These are phyloP conservation scores for Penicillium paradoxum DNA, from an alignment of 495 filamentous ascomycete genomes.

Conservation along the genomic window DNA sequence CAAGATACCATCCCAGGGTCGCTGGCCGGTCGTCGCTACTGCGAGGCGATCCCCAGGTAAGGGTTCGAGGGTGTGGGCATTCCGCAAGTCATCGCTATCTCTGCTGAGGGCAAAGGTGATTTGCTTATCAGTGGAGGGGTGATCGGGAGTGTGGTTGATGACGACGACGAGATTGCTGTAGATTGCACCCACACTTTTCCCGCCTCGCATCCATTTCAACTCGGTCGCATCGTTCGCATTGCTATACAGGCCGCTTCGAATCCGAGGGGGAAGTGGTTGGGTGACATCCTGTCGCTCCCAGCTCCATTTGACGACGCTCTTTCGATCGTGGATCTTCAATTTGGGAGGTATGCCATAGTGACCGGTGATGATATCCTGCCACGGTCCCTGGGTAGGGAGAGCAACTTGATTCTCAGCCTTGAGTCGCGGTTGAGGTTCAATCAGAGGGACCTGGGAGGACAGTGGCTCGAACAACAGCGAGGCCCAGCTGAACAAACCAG, in stretches of 20 bases:
- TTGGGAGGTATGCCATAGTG: slow-evolving; percentile 21
- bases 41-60: slow-evolving; percentile 23
- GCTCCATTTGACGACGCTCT: slow-evolving; percentile 23
- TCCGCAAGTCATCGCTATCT: slow-evolving; percentile 20
- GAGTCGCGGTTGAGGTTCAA: slow-evolving; percentile 21
- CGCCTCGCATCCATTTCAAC: slow-evolving; percentile 25
- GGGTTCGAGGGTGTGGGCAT: slow-evolving; percentile 25
- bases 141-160: slow-evolving; percentile 26
- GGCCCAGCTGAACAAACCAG: slow-evolving; percentile 15
- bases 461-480: slow-evolving; percentile 17
- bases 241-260: slow-evolving; percentile 18
- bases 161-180: slow-evolving; percentile 21
- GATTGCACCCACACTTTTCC: slow-evolving; percentile 21
- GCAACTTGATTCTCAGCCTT: slow-evolving; percentile 7
- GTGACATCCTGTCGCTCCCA: slow-evolving; percentile 22
- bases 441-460: slow-evolving; percentile 13
- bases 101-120: slow-evolving; percentile 26
- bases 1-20: slow-evolving; percentile 25
- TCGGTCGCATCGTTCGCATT: slow-evolving; percentile 28
- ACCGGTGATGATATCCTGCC: slow-evolving; percentile 28
- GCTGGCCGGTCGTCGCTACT: slow-evolving; percentile 25
- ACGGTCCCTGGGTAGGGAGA: slow-evolving; percentile 2
- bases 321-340: slow-evolving; percentile 25
- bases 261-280: slow-evolving; percentile 14
- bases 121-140: slow-evolving; percentile 22